Conservation (phyloP, 2,329 filamentous ascomycete genomes). For the Colletotrichum scovillei region DNA sequence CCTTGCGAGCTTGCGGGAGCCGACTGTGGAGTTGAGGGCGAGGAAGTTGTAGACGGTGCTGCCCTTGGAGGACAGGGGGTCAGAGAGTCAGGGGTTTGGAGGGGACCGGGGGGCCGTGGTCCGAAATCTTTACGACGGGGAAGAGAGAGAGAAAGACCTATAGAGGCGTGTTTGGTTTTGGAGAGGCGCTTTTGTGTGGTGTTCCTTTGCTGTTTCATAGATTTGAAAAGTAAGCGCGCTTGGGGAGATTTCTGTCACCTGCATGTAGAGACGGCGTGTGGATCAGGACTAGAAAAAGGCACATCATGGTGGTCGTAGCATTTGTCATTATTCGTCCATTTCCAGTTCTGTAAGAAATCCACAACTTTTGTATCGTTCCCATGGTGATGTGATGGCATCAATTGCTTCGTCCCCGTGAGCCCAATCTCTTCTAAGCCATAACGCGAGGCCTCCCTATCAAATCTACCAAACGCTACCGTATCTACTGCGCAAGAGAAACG, state of each 20-base stretch:
- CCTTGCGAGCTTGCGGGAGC: constrained; percentile 73
- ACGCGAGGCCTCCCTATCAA: background rate
- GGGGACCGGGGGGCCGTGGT: no score
- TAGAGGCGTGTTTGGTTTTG: no score
- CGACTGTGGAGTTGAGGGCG: constrained; percentile 72
- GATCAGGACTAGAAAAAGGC: constrained; percentile 22
- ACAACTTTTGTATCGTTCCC: background rate
- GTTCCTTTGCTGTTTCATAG: background rate
- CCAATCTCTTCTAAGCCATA: no score
- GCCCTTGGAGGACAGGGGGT: no score
- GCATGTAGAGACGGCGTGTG: constrained; percentile 18
- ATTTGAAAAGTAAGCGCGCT: background rate
- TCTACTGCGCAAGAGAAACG: constrained; percentile 32
- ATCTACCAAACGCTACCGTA: no score
- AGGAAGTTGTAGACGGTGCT: constrained; percentile 53
- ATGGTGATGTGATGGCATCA: background rate
- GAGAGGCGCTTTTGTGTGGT: no score
- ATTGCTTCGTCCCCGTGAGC: no score
- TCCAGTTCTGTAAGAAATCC: background rate
- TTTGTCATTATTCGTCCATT: constrained; percentile 33
- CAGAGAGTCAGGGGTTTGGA: no score
- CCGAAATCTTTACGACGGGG: no score
- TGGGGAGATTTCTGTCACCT: background rate
- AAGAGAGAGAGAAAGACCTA: no score
- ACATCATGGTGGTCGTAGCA: constrained; percentile 16